Conservation (phyloP, 805 yeast genomes). For the Cyberlindnera lachancei region DNA sequence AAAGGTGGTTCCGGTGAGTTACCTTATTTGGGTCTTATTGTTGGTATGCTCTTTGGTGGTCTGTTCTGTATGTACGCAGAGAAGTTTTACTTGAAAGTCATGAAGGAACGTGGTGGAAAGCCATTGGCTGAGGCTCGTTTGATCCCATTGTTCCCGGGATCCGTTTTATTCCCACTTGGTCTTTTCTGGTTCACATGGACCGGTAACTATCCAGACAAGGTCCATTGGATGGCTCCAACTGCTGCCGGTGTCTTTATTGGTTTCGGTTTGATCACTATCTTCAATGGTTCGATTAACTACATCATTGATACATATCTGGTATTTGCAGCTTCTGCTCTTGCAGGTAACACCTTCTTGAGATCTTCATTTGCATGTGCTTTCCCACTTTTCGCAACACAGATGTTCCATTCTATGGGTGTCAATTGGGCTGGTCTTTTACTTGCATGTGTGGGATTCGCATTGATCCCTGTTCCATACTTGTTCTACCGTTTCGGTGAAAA, state of each 20-base stretch:
- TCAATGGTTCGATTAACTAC: slow-evolving; percentile 64
- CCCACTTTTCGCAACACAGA: slow-evolving; percentile 64
- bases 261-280: slow-evolving; percentile 59
- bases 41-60: slow-evolving; percentile 63
- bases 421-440: slow-evolving; percentile 76
- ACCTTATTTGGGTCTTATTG: slow-evolving; percentile 70
- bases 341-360: slow-evolving; percentile 66
- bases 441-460: slow-evolving; percentile 48
- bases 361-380: slow-evolving; percentile 61
- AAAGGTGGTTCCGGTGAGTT: slow-evolving; percentile 59
- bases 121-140: slow-evolving; percentile 77
- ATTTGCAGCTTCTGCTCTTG: slow-evolving; percentile 73
- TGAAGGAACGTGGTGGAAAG: slow-evolving; percentile 46
- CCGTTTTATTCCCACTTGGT: slow-evolving; percentile 66
- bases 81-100: slow-evolving; percentile 37
- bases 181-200: slow-evolving; percentile 86
- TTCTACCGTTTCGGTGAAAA: slow-evolving; percentile 52
- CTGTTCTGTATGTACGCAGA: slow-evolving; percentile 45
- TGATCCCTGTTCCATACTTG: slow-evolving; percentile 64
- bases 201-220: slow-evolving; percentile 59
- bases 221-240: slow-evolving; percentile 82
- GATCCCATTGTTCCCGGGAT: slow-evolving; percentile 68
- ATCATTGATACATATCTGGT: slow-evolving; percentile 62
- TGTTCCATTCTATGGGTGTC: slow-evolving; percentile 62
- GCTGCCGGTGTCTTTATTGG: slow-evolving; percentile 59